A percentile compares a stretch with the other conserved stretches of the same genome.
These are phyloP conservation scores for Xylaria cubensis DNA, from an alignment of 495 filamentous ascomycete species.

Conservation along the genomic window DNA sequence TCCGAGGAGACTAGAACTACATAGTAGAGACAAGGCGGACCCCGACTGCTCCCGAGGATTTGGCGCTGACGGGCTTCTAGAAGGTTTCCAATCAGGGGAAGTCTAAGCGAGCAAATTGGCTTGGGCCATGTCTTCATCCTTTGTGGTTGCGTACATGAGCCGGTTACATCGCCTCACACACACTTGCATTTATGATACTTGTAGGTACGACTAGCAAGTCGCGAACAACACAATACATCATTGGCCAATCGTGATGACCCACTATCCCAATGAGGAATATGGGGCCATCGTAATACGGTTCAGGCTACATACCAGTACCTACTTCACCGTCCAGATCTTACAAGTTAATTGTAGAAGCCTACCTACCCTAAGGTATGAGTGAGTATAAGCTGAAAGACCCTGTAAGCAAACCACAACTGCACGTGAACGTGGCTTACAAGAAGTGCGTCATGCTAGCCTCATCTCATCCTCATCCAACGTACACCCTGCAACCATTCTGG, in stretches of 20 bases:
- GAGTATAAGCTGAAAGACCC: neutral
- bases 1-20: slow-evolving; percentile 6
- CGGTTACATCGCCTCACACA: slow-evolving; percentile 10
- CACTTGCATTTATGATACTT: neutral
- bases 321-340: neutral
- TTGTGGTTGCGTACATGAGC: neutral
- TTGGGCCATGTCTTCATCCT: neutral
- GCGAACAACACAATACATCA: neutral
- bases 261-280: slow-evolving; percentile 11
- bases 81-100: slow-evolving; percentile 19
- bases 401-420: neutral
- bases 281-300: slow-evolving; percentile 2
- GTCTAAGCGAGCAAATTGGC: slow-evolving; percentile 15
- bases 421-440: slow-evolving; percentile 12
- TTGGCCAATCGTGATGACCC: neutral
- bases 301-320: neutral
- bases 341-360: too few relatives aligned
- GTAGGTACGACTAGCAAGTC: neutral
- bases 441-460: slow-evolving; percentile 16
- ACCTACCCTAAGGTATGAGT: too few relatives aligned
- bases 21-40: neutral
- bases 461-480: neutral
- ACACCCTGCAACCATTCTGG: neutral
- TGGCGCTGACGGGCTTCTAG: slow-evolving; percentile 17
- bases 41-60: slow-evolving; percentile 9